Conservation (phyloP, 1,284 basidiomycete genomes). For the Porodaedalea pini region DNA sequence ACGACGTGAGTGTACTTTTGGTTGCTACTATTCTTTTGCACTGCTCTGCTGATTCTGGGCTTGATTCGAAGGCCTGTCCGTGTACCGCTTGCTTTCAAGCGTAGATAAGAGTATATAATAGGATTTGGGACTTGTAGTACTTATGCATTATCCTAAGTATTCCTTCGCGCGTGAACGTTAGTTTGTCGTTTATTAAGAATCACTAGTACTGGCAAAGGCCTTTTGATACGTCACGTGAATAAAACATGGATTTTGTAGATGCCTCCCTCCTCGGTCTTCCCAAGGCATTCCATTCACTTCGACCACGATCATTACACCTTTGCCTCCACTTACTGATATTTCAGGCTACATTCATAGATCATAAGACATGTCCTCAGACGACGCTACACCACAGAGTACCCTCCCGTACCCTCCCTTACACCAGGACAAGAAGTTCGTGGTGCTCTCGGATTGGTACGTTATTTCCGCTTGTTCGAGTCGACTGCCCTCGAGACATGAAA, state of each 20-base stretch:
- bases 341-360: too few relatives aligned
- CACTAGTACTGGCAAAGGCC: too few relatives aligned
- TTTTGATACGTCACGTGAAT: too few relatives aligned
- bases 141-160: too few relatives aligned
- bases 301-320: too few relatives aligned
- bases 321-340: too few relatives aligned
- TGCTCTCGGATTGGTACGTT: constrained; percentile 84
- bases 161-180: too few relatives aligned
- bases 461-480: constrained; percentile 2
- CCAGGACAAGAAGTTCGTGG: constrained; percentile 78
- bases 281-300: too few relatives aligned
- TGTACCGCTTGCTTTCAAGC: constrained; percentile 19
- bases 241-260: too few relatives aligned
- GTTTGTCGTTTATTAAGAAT: too few relatives aligned
- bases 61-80: constrained; percentile 15
- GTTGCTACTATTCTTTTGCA: constrained; percentile 5
- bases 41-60: not conserved
- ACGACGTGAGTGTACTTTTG: constrained; percentile 26
- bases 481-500: not conserved
- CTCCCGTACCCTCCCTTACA: constrained; percentile 79
- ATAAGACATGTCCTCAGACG: constrained; percentile 14
- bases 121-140: too few relatives aligned
- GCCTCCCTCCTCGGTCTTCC: too few relatives aligned
- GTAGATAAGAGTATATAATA: not conserved
- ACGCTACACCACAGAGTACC: constrained; percentile 51